Conservation (phyloP, 257 asterid species). For the Capsicum baccatum region DNA sequence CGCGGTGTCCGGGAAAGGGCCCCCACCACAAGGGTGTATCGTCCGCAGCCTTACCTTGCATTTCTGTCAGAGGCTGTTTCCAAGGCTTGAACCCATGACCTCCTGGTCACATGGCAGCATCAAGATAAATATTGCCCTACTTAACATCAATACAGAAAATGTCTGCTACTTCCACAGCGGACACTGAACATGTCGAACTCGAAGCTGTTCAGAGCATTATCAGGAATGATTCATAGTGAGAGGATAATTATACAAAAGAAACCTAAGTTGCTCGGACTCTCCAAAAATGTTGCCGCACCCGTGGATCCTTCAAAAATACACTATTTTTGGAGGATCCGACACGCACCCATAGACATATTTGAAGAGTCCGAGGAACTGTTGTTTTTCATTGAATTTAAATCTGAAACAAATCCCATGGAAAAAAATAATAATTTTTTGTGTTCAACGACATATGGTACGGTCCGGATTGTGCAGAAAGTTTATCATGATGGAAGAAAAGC, state of each 20-base stretch:
- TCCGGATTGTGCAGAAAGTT: not conserved
- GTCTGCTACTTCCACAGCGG: not conserved
- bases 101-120: not conserved
- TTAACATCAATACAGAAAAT: constrained; percentile 14
- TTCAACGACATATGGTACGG: not conserved
- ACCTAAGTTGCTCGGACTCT: too few relatives aligned
- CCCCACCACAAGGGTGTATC: too few relatives aligned
- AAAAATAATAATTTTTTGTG: not conserved
- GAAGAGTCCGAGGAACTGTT: not conserved
- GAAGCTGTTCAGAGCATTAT: not conserved
- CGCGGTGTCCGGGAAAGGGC: too few relatives aligned
- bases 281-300: too few relatives aligned
- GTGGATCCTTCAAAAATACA: not conserved
- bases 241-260: not conserved
- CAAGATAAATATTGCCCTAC: not conserved
- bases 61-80: too few relatives aligned
- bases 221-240: not conserved
- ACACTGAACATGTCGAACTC: not conserved
- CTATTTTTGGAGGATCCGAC: too few relatives aligned
- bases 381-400: not conserved
- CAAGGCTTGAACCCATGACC: too few relatives aligned
- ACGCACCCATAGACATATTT: too few relatives aligned
- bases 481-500: not conserved
- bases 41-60: too few relatives aligned
- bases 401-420: not conserved